phyloP scores from a whole-genome alignment of 2,329 filamentous ascomycete genomes.

The Alternaria brassicae region DNA sequence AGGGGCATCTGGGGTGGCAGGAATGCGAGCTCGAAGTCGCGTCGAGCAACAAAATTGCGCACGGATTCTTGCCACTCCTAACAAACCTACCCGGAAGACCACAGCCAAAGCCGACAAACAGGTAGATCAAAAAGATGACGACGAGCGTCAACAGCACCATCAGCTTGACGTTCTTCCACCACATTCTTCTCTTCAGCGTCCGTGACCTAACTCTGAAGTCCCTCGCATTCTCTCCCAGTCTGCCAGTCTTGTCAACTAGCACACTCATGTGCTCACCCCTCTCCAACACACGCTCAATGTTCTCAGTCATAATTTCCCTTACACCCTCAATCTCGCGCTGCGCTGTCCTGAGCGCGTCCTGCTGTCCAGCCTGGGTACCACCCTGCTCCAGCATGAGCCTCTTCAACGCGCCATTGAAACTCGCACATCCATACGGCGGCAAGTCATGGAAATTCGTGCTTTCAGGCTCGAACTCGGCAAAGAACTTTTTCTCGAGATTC shows the following conservation, averaged over 20 bases:
- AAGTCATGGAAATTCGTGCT: slow-evolving; percentile 76
- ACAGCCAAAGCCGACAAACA: slow-evolving; percentile 76
- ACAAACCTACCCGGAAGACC: slow-evolving; percentile 63
- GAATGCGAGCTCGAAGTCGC: background rate
- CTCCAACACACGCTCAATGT: slow-evolving; percentile 89
- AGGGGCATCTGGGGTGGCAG: background rate
- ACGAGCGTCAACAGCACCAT: slow-evolving; percentile 82
- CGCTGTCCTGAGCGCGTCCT: slow-evolving; percentile 83
- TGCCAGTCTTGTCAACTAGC: slow-evolving; percentile 94
- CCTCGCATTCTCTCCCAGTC: slow-evolving; percentile 82
- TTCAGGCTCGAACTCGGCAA: slow-evolving; percentile 70
- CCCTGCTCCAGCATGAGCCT: slow-evolving; percentile 84
- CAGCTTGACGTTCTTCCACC: slow-evolving; percentile 99
- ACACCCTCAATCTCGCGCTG: slow-evolving; percentile 92
- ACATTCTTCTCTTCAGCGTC: slow-evolving; percentile 91
- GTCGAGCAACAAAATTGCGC: background rate
- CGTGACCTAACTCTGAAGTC: slow-evolving; percentile 90
- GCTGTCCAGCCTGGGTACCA: slow-evolving; percentile 71
- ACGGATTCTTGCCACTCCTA: background rate
- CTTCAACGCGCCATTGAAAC: slow-evolving; percentile 83
- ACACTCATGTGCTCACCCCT: slow-evolving; percentile 89
- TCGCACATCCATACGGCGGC: slow-evolving; percentile 87
- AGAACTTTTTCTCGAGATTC: slow-evolving; percentile 88
- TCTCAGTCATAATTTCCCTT: slow-evolving; percentile 91
- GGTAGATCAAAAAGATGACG: slow-evolving; percentile 72